Percentiles rank a stretch among this genome's conserved stretches.
Conservation (phyloP, 331 rosid species). For the Acacia concinna region DNA sequence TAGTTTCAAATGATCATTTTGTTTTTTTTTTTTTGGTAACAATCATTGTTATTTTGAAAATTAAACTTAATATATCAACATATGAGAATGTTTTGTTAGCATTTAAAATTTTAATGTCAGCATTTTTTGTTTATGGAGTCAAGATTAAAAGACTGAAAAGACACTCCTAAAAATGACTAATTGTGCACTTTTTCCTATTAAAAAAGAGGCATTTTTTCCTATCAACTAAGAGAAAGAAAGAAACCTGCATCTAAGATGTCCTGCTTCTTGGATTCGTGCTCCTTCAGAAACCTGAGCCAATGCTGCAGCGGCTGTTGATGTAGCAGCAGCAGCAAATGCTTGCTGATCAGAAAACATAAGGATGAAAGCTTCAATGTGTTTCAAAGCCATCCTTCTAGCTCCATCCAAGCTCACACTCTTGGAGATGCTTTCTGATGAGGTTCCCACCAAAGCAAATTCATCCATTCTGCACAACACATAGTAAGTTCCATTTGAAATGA, state of each 20-base stretch:
- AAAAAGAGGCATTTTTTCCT: conserved; percentile 4
- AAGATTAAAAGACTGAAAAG: neutral
- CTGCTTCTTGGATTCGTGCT: conserved; percentile 96
- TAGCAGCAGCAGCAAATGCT: conserved; percentile 85
- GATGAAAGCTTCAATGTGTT: conserved; percentile 87
- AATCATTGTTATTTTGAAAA: neutral
- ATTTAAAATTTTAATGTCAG: neutral
- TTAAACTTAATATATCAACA: neutral
- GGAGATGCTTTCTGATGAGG: conserved; percentile 66
- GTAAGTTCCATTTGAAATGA: conserved; percentile 23
- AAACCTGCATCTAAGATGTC: conserved; percentile 99
- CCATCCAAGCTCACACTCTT: conserved; percentile 96
- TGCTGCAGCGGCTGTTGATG: conserved; percentile 92
- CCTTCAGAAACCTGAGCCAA: conserved; percentile 89
- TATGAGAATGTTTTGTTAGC: no score
- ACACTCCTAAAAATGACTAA: neutral
- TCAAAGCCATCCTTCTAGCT: conserved; percentile 90
- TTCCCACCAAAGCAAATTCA: conserved; percentile 75
- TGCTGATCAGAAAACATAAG: conserved; percentile 88
- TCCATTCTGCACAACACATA: conserved; percentile 86
- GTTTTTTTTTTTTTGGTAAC: no score
- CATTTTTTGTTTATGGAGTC: neutral
- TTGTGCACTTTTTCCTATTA: neutral
- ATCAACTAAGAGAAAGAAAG: conserved; percentile 8
- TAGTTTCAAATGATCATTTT: neutral